Evolutionary conservation across 371 early-diverging fungal genomes (phyloP), one percentile per base, ranked within the genome.

Genomic region (Syncephalis fuscata): DNA sequence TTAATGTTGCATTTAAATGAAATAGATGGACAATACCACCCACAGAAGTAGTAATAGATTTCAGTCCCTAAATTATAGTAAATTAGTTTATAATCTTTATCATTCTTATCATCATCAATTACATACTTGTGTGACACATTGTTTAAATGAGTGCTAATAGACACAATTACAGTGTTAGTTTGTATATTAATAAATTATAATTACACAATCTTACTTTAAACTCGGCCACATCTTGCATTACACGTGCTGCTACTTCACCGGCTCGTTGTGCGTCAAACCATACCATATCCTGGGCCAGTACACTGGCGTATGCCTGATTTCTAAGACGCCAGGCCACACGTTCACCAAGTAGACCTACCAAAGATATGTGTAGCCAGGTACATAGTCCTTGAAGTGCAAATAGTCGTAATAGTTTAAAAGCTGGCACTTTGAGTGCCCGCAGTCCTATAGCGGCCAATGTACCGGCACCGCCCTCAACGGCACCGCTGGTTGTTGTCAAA

Each of bases 11-110:
- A 3, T 85, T 83, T 19, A 83, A 65, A 9, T 68, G 61, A 16
- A 78, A 53, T 3, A 88, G 62, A 48, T 82, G 81, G 46, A 72
- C 58, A 7, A 66, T 68, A 2, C 80, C 75, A 23, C 85, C 86
- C 11, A 72, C 54, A 0, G 82, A 69, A 50, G 84, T 71, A 2
- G 85, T 73, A 27, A 73, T 47, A 5, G 82, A 65, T 53, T 80
- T 80, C 21, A 88, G 60, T 1, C 88, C 88, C 43, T 46, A 26
- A 26, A 4, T 15, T 22, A 16, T 20, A 25, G 8, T 20, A 15
- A 2, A 23, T 14, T 43, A 14, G 23, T 43, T 43, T 11, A 43
- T 43, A 14, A 21, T 11, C 16, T 11, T 22, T 17, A 1, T 1
- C 21, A 2, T 16, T 22, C 16, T 46, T 17, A 2, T 17, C 10